Evolutionary conservation across 2,329 filamentous ascomycete genomes (phyloP).

Genomic region (Capronia epimyces): DNA sequence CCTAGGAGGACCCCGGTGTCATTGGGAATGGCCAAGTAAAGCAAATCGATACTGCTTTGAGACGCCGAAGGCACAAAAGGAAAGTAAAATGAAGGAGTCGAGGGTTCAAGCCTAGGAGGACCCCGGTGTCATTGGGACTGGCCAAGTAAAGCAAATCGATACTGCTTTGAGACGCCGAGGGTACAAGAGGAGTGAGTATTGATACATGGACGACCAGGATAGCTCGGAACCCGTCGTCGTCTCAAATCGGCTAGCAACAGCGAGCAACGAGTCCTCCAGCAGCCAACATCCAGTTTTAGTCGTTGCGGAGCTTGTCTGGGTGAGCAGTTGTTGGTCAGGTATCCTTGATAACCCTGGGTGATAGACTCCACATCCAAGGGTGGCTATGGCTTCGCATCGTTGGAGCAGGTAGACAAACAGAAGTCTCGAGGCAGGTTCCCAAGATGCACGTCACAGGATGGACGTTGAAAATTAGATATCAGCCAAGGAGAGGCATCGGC

Average conservation of each 20-base stretch:
- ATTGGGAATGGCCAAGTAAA: background rate
- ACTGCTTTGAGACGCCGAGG: slow-evolving; percentile 1
- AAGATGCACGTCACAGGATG: background rate
- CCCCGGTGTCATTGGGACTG: background rate
- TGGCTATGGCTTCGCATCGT: background rate
- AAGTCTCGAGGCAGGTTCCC: too few species aligned
- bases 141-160: background rate
- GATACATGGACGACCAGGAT: slow-evolving; percentile 5
- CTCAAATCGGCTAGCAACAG: slow-evolving; percentile 17
- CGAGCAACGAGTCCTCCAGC: slow-evolving; percentile 14
- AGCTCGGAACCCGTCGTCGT: background rate
- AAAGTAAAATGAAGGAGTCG: too few species aligned
- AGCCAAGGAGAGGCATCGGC: slow-evolving; percentile 2
- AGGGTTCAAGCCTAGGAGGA: too few species aligned
- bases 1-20: background rate
- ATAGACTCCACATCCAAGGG: background rate
- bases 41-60: slow-evolving; percentile 4
- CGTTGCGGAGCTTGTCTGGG: slow-evolving; percentile 7
- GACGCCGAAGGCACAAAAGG: background rate
- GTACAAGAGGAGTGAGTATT: slow-evolving; percentile 1
- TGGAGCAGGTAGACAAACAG: background rate
- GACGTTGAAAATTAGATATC: background rate
- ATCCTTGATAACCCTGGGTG: background rate
- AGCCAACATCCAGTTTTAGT: background rate
- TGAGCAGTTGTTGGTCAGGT: slow-evolving; percentile 2